Evolutionary conservation across 768 basidiomycete species (phyloP), one percentile per base, ranked within the genome.

Genomic region (Ramaria sp.): DNA sequence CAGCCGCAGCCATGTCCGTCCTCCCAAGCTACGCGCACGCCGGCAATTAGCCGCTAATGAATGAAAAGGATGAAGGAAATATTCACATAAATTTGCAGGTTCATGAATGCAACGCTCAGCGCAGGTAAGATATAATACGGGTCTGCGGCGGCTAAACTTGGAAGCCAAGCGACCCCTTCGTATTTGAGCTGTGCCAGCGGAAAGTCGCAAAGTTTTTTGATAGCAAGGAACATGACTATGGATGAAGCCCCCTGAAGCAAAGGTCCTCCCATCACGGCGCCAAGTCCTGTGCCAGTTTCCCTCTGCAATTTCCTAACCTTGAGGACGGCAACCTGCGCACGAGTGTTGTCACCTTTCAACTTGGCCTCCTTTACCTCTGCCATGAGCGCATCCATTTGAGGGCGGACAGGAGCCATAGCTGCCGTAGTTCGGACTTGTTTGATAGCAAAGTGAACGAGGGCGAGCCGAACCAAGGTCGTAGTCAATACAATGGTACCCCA

Each of bases 221-320:
- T 67, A 17, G 80, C 90, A 62, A 91, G 84, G 77, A 98, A 98
- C 72, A 90, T 71, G 13, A 84, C 83, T 33, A 96, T 70, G 47
- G 86, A 84, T 43, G 91, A 73, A 1, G 89, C 82, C 20, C 91
- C 66, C 68, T 95, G 92, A 0, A 85, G 63, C 54, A 92, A 58
- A 7, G 81, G 79, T 54, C 75, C 72, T 15, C 81, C 51, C n/a
- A 86, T 60, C 60, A 82, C 72, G 41, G 75, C 73, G 13, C 71
- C 60, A 57, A 87, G 76, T 62, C 76, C 80, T 48, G 90, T 82
- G 24, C 84, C 82, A 7, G 87, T 78, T 54, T 83, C 77, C 58
- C 75, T 68, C 66, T 87, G 82, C 34, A 92, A 69, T 45, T 72
- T 63, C 58, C 71, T 70, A 61, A 80, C 73, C 63, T 78, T 71